phyloP scores from a whole-genome alignment of 768 basidiomycete genomes.

The Candolleomyces aberdarensis region DNA sequence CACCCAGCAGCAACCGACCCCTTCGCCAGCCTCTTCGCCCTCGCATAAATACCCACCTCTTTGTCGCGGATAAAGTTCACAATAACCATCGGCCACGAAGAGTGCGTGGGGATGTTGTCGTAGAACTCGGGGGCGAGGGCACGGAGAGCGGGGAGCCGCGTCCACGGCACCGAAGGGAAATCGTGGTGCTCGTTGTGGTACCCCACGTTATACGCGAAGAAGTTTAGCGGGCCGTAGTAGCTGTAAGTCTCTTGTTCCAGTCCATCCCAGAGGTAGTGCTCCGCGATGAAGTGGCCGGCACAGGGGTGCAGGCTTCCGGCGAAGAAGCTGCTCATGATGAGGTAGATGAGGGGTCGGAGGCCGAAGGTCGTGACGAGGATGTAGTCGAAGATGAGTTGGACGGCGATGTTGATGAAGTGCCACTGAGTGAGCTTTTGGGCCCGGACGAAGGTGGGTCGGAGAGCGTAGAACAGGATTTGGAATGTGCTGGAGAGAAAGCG shows the following conservation, averaged over 20 bases:
- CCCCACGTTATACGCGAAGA: slow-evolving; percentile 93
- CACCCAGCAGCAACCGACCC: not conserved
- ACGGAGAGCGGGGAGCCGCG: slow-evolving; percentile 79
- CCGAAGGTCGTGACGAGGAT: slow-evolving; percentile 50
- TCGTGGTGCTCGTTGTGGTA: slow-evolving; percentile 99
- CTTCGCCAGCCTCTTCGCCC: slow-evolving; percentile 66
- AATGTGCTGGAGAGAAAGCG: slow-evolving; percentile 62
- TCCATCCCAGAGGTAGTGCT: slow-evolving; percentile 94
- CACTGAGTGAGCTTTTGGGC: slow-evolving; percentile 76
- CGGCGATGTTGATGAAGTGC: slow-evolving; percentile 77
- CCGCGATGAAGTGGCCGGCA: slow-evolving; percentile 97
- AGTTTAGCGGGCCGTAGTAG: slow-evolving; percentile 91
- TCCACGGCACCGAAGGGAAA: slow-evolving; percentile 97
- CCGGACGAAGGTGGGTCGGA: slow-evolving; percentile 91
- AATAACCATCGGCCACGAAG: slow-evolving; percentile 93
- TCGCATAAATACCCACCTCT: slow-evolving; percentile 84
- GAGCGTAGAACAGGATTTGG: slow-evolving; percentile 97
- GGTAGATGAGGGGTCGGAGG: slow-evolving; percentile 62
- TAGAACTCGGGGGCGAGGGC: slow-evolving; percentile 90
- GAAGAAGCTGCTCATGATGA: slow-evolving; percentile 89
- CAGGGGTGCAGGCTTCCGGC: slow-evolving; percentile 95
- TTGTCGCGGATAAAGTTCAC: slow-evolving; percentile 91
- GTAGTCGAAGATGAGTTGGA: slow-evolving; percentile 72
- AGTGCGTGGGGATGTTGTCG: slow-evolving; percentile 81
- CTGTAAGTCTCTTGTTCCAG: slow-evolving; percentile 94